Percentiles rank a stretch among this genome's conserved stretches.
Evolutionary conservation across 2,329 filamentous ascomycete genomes (phyloP).

Genomic region (Iodosphaeria phyllophila): DNA sequence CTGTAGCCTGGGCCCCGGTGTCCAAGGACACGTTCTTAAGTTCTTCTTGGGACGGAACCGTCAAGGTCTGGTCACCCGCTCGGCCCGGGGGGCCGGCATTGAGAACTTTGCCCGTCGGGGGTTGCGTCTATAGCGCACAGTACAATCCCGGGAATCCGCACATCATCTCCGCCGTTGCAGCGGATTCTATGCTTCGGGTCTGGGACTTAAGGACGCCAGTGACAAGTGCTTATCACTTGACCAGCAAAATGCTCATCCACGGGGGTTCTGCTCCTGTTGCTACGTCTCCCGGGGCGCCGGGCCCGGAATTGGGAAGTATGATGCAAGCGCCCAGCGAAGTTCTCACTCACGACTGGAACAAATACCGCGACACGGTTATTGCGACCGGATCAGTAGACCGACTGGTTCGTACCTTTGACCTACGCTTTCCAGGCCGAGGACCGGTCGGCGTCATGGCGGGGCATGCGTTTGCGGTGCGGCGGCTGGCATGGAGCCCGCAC

Average conservation of each 20-base stretch:
- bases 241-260: constrained; percentile 69
- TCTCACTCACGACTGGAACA: constrained; percentile 97
- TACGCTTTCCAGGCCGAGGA: constrained; percentile 55
- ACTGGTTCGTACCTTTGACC: constrained; percentile 75
- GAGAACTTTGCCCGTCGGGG: constrained; percentile 74
- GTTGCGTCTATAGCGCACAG: constrained; percentile 82
- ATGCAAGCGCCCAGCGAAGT: constrained; percentile 75
- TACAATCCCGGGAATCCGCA: constrained; percentile 80
- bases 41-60: constrained; percentile 87
- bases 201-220: constrained; percentile 83
- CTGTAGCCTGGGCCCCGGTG: constrained; percentile 80
- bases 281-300: constrained; percentile 12
- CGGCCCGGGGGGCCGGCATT: constrained; percentile 55
- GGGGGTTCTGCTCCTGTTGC: constrained; percentile 36
- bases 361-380: constrained; percentile 71
- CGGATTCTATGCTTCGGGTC: constrained; percentile 74
- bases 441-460: constrained; percentile 60
- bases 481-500: constrained; percentile 84
- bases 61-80: constrained; percentile 88
- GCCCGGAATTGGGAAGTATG: too few species aligned
- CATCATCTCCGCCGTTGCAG: constrained; percentile 71
- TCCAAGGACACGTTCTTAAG: constrained; percentile 82
- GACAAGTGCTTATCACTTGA: constrained; percentile 74
- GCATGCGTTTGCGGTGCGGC: constrained; percentile 79
- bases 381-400: constrained; percentile 83